These are phyloP conservation scores for Fusarium dlaminii DNA, from an alignment of 2,329 filamentous ascomycete species.

Conservation along the genomic window DNA sequence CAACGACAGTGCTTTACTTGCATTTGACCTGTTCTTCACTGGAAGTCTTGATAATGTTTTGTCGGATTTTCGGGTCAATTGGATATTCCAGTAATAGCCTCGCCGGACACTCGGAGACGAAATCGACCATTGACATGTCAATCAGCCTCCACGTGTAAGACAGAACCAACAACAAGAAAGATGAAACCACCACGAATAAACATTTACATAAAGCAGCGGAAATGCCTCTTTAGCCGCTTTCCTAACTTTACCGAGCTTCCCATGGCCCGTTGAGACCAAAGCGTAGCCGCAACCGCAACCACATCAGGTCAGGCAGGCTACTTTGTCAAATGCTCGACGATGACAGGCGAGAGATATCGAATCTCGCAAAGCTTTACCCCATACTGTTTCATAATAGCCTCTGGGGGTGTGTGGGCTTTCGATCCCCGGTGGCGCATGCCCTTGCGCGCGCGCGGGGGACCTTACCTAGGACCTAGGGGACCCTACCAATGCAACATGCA, in stretches of 20 bases:
- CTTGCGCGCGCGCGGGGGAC: not conserved
- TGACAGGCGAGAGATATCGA: slow-evolving; percentile 43
- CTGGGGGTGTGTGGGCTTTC: slow-evolving; percentile 8
- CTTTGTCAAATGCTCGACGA: slow-evolving; percentile 21
- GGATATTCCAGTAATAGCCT: not conserved
- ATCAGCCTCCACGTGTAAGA: slow-evolving; percentile 18
- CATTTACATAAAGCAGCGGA: not conserved
- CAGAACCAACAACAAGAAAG: not conserved
- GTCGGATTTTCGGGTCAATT: not conserved
- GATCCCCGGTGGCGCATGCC: slow-evolving; percentile 19
- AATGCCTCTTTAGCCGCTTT: slow-evolving; percentile 12
- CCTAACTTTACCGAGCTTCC: not conserved
- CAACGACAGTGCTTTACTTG: not conserved
- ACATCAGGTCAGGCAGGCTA: not conserved
- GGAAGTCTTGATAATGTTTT: not conserved
- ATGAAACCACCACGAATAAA: not conserved
- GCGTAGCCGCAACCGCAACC: not conserved
- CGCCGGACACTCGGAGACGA: not conserved
- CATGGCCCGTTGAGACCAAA: not conserved
- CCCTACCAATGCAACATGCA: slow-evolving; percentile 11
- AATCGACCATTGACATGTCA: slow-evolving; percentile 12
- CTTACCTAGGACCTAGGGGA: not conserved
- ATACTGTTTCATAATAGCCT: slow-evolving; percentile 46
- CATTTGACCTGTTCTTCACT: not conserved
- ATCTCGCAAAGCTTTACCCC: slow-evolving; percentile 38